Evolutionary conservation across 768 basidiomycete genomes (phyloP), one percentile per base, ranked within the genome.

Genomic region (Trametes elegans): DNA sequence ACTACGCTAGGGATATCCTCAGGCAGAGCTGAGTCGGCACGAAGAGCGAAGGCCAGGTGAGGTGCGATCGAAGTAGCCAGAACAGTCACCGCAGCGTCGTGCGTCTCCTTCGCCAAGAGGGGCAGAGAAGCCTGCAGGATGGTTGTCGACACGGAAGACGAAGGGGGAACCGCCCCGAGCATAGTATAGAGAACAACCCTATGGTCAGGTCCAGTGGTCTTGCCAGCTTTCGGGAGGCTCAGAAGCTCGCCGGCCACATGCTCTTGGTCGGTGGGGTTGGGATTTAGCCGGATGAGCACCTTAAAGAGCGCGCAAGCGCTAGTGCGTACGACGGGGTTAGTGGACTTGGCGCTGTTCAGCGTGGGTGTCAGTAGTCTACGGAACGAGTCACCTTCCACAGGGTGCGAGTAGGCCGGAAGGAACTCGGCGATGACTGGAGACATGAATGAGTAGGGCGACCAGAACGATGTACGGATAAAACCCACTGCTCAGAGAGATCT

Each of bases 141-240:
- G 4, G 71, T 68, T 39, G 78, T 63, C 0, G 92, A 81, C 1
- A 85, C 70, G 0, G 70, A 56, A 3, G 73, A 61, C 5, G 80
- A 80, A 3, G 85, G 76, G 0, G 73, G 69, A 1, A 93, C 58
- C 46, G 65, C 65, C 2, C 77, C 71, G 1, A 93, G 76, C 85
- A 98, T 92, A 1, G 82, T 78, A 71, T 92, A 95, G 8, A 98
- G 74, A 0, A 87, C 76, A 5, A 84, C 68, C 16, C 95, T 84
- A 67, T 98, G 93, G 52, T 96, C 96, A 2, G 89, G 80, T 1
- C 93, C 92, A 0, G 85, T 73, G 0, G 93, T 90, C 75, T 97
- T 99, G 19, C 92, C 89, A 0, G 85, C 70, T 62, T 87, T 85
- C 1, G 93, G 89, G 0, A 93, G 76, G n/a, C 74, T 72, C 9